Conservation (phyloP, 805 yeast species). For the Pichia cabralensis region DNA sequence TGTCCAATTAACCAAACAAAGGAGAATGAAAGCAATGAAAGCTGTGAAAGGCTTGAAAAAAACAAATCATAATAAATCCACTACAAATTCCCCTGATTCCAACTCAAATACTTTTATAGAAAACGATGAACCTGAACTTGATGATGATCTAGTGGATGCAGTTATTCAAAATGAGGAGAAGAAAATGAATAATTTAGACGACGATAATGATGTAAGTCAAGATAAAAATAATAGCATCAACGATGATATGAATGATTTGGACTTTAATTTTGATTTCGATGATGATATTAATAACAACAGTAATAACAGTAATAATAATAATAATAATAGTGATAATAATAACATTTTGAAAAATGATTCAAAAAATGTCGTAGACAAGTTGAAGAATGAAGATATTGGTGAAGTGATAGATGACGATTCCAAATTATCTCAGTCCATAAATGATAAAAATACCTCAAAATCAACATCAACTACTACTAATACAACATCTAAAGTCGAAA, state of each 20-base stretch:
- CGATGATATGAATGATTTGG: constrained; percentile 2
- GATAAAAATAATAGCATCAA: not conserved
- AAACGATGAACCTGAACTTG: constrained; percentile 29
- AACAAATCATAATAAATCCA: constrained; percentile 4
- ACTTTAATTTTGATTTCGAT: constrained; percentile 8
- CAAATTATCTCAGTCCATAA: constrained; percentile 9
- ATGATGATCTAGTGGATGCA: constrained; percentile 33
- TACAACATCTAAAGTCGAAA: constrained; percentile 20
- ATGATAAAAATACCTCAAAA: constrained; percentile 10
- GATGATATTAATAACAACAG: constrained; percentile 26
- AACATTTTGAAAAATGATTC: not conserved
- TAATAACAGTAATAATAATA: constrained; percentile 21
- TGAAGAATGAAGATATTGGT: constrained; percentile 51
- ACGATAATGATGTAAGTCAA: not conserved
- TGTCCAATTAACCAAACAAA: constrained; percentile 59
- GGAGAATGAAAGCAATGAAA: constrained; percentile 46
- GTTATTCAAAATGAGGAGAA: constrained; percentile 34
- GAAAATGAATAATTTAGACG: constrained; percentile 14
- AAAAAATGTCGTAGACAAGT: constrained; percentile 5
- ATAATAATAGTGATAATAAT: constrained; percentile 8
- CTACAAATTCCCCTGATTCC: constrained; percentile 2
- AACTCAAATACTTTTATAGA: constrained; percentile 13
- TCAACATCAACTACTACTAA: constrained; percentile 3
- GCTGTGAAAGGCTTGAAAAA: constrained; percentile 27
- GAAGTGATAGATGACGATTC: constrained; percentile 43